Evolutionary conservation across 129 eudicot species (phyloP).

Genomic region (Flaveria bidentis): DNA sequence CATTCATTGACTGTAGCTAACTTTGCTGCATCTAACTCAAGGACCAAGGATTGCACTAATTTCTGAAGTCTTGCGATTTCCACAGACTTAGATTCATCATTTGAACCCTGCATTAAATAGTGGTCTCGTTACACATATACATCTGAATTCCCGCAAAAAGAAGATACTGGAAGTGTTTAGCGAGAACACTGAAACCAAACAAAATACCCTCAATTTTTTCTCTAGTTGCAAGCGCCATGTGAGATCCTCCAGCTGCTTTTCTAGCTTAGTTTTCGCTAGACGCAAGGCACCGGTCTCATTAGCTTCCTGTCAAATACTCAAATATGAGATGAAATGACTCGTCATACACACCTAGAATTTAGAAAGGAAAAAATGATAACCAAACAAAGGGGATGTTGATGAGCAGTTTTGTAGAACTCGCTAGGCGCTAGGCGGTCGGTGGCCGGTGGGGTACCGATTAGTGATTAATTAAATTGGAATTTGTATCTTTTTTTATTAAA

Average conservation of each 20-base stretch:
- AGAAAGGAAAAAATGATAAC: constrained; percentile 5
- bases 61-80: constrained; percentile 84
- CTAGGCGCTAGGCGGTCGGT: too few species aligned
- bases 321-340: constrained; percentile 14
- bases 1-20: constrained; percentile 68
- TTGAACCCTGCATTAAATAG: constrained; percentile 62
- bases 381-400: background rate
- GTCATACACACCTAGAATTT: background rate
- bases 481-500: too few species aligned
- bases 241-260: constrained; percentile 98
- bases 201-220: constrained; percentile 79
- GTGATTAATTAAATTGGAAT: too few species aligned
- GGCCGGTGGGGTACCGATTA: too few species aligned
- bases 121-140: background rate
- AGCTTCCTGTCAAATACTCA: constrained; percentile 66
- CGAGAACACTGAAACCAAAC: constrained; percentile 19
- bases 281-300: constrained; percentile 99
- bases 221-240: constrained; percentile 96
- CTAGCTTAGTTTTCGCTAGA: constrained; percentile 86
- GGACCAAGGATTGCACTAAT: constrained; percentile 58
- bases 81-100: constrained; percentile 72
- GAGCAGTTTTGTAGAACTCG: too few species aligned
- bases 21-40: constrained; percentile 84
- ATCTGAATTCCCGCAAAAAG: background rate
- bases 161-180: constrained; percentile 3